Conservation (phyloP, 257 asterid species). For the Gentiana macrophylla region DNA sequence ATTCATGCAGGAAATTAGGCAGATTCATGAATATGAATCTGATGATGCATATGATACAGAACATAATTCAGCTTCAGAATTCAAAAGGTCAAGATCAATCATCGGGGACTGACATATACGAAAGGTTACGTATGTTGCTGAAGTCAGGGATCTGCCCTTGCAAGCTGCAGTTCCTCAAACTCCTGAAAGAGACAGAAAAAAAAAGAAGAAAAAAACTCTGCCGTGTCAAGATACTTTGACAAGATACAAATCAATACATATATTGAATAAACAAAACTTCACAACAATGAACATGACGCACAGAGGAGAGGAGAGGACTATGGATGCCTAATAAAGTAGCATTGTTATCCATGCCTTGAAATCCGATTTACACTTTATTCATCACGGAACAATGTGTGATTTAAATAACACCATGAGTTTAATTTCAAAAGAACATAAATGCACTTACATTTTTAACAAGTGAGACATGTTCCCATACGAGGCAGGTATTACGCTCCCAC, state of each 20-base stretch:
- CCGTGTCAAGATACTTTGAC: too few species aligned
- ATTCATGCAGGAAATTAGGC: neutral
- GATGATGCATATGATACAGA: neutral
- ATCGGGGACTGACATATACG: constrained; percentile 58
- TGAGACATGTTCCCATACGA: constrained; percentile 62
- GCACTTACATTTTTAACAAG: constrained; percentile 72
- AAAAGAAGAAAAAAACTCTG: neutral
- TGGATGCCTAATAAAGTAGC: too few species aligned
- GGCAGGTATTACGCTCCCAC: constrained; percentile 56
- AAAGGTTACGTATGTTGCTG: constrained; percentile 50
- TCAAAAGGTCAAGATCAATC: neutral
- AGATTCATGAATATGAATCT: too few species aligned
- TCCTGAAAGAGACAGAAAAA: constrained; percentile 51
- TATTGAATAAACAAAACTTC: too few species aligned
- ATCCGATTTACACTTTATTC: too few species aligned
- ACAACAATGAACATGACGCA: too few species aligned
- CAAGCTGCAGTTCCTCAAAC: constrained; percentile 93
- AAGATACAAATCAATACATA: too few species aligned
- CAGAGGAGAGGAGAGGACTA: too few species aligned
- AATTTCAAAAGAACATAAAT: neutral
- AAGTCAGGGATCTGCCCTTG: constrained; percentile 75
- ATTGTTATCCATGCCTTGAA: too few species aligned
- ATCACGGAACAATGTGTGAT: too few species aligned
- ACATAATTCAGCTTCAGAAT: too few species aligned
- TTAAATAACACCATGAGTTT: too few species aligned